Conservation (phyloP, 179 eudicot species). For the Camellia oleifera region DNA sequence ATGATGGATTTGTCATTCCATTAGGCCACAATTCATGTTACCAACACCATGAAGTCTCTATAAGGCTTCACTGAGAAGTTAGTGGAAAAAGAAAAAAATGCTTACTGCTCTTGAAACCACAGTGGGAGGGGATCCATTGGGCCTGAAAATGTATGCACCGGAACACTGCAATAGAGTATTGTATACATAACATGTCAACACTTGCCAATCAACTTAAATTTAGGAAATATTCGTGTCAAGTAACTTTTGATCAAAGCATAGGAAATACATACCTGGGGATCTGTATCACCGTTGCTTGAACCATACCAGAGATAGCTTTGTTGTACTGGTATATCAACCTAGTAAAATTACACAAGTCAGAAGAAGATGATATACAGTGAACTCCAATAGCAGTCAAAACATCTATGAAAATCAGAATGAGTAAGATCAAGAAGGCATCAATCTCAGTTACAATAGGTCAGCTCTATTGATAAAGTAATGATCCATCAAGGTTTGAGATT, state of each 20-base stretch:
- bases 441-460: not conserved
- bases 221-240: not conserved
- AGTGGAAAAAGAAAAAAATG: not conserved
- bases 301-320: constrained; percentile 67
- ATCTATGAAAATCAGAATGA: not conserved
- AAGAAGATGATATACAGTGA: not conserved
- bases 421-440: not conserved
- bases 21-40: not conserved
- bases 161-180: constrained; percentile 42
- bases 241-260: constrained; percentile 1
- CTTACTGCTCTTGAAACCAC: constrained; percentile 53
- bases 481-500: too few relatives aligned
- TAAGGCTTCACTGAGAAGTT: not conserved
- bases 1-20: not conserved
- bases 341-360: constrained; percentile 18
- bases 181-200: not conserved
- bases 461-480: too few relatives aligned
- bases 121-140: constrained; percentile 47
- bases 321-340: constrained; percentile 66
- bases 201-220: constrained; percentile 8
- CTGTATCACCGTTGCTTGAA: constrained; percentile 39
- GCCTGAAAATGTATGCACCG: constrained; percentile 88
- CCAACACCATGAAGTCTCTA: not conserved
- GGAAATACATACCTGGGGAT: constrained; percentile 42
- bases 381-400: not conserved